Base-by-base conservation (phyloP, 306 rosid species). In the Albizia julibrissin region DNA sequence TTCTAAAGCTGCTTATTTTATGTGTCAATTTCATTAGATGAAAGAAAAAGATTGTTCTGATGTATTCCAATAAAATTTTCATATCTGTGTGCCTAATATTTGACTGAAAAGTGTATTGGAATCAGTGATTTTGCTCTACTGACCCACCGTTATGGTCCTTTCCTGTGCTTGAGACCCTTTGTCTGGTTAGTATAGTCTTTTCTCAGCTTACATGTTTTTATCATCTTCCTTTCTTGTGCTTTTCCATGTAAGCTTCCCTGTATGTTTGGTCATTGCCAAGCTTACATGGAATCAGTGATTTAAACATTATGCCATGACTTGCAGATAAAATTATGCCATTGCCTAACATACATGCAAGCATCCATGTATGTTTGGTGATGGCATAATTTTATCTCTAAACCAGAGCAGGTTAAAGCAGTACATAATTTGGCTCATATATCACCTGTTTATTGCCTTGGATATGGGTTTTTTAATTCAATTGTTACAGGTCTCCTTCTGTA, bases 401-500 rank as follows among this genome's bases (percentile, higher is more conserved):
- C 67, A 37, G 66, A 34, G 69, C 19, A 64, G 77, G 56, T 56
- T 58, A 43, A 26, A 37, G 16, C 40, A 22, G 54, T 37, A 68
- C n/a, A 52, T 61, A 73, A 29, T 39, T 66, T 83, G 66, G 72
- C 42, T 10, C 70, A 72, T n/a, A 0, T 62, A 65, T 61, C 34
- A 24, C 10, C 67, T 27, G 8, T 65, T 50, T 52, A 3, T 64
- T 64, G 19, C 50, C 79, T 68, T 42, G 15, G n/a, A 27, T 21
- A 39, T 64, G 81, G 56, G 59, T 52, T 79, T 65, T 46, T 42
- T 22, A 73, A 80, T 64, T 18, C 39, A 34, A 78, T 62, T 74
- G 54, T 77, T 52, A 74, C 88, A 91, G 93, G 98, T 89, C 96
- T 27, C 97, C 97, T 54, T 90, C 94, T 5, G 91, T 84, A 31